Conservation (phyloP, 1,284 basidiomycete genomes). For the Marasmius oreades region DNA sequence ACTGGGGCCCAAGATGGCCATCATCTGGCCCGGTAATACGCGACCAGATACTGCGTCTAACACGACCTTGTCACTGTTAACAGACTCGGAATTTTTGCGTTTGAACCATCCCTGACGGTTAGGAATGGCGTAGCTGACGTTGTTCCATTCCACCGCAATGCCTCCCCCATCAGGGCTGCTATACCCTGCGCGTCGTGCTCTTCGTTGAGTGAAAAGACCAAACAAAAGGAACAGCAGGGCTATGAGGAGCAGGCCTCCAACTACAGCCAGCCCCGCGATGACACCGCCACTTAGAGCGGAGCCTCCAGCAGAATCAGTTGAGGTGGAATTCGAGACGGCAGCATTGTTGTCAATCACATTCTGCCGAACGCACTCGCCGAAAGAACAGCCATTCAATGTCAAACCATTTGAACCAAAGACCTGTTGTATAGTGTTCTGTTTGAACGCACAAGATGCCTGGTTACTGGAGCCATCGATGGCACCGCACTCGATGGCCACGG, state of each 20-base stretch:
- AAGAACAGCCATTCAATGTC: slow-evolving; percentile 63
- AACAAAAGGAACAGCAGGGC: slow-evolving; percentile 55
- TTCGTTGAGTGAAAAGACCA: slow-evolving; percentile 59
- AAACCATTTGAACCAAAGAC: slow-evolving; percentile 77
- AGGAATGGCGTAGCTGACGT: slow-evolving; percentile 65
- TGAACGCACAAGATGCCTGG: slow-evolving; percentile 68
- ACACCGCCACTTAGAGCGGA: slow-evolving; percentile 74
- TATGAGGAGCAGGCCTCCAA: slow-evolving; percentile 62
- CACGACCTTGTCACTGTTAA: slow-evolving; percentile 60
- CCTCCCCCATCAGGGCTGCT: slow-evolving; percentile 40
- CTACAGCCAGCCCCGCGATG: slow-evolving; percentile 82
- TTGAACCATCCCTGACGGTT: slow-evolving; percentile 17
- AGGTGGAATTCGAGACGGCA: slow-evolving; percentile 32
- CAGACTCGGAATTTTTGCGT: slow-evolving; percentile 14
- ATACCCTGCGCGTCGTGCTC: slow-evolving; percentile 47
- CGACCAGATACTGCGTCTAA: slow-evolving; percentile 67
- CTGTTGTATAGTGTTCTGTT: slow-evolving; percentile 59
- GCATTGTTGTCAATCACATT: slow-evolving; percentile 66
- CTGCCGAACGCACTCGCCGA: slow-evolving; percentile 86
- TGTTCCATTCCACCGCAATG: slow-evolving; percentile 66
- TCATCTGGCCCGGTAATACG: slow-evolving; percentile 75
- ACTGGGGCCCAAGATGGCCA: slow-evolving; percentile 85
- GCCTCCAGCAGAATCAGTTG: slow-evolving; percentile 24
- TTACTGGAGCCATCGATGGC: slow-evolving; percentile 40
- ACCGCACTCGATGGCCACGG: slow-evolving; percentile 67